Evolutionary conservation across 148 eudicot species (phyloP).

Genomic region (Pouteria glomerata): DNA sequence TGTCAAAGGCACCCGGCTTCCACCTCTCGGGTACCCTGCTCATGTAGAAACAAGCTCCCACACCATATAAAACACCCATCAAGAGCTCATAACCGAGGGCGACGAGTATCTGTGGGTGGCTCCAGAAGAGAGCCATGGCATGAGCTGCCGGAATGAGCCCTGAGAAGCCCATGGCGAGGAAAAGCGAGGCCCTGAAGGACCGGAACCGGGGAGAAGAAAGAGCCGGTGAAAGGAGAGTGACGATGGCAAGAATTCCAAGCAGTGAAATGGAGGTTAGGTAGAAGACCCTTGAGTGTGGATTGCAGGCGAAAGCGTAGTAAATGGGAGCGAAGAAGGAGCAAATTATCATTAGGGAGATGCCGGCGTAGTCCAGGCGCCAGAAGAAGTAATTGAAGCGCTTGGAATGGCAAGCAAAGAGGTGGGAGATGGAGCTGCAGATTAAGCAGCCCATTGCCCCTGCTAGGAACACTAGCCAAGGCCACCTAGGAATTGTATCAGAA

Average conservation of each 20-base stretch:
- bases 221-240: conserved; percentile 65
- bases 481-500: conserved; percentile 33
- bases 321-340: conserved; percentile 78
- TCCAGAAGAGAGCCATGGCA: conserved; percentile 46
- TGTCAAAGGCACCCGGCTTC: conserved; percentile 82
- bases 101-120: conserved; percentile 44
- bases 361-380: conserved; percentile 88
- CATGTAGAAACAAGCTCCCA: conserved; percentile 66
- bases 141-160: conserved; percentile 78
- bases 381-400: conserved; percentile 58
- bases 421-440: conserved; percentile 74
- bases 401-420: conserved; percentile 88
- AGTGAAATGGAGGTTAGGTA: conserved; percentile 66
- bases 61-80: conserved; percentile 62
- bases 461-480: conserved; percentile 96
- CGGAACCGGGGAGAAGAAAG: conserved; percentile 56
- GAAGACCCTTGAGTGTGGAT: conserved; percentile 40
- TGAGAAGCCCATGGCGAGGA: conserved; percentile 82
- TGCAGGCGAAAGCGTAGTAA: conserved; percentile 65
- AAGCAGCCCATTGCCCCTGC: conserved; percentile 83
- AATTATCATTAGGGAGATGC: conserved; percentile 87
- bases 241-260: conserved; percentile 45
- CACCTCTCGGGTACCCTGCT: conserved; percentile 75
- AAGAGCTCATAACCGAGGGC: conserved; percentile 65
- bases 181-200: conserved; percentile 57